Evolutionary conservation across 1,284 basidiomycete genomes (phyloP).

Genomic region (Rhodofomes roseus): DNA sequence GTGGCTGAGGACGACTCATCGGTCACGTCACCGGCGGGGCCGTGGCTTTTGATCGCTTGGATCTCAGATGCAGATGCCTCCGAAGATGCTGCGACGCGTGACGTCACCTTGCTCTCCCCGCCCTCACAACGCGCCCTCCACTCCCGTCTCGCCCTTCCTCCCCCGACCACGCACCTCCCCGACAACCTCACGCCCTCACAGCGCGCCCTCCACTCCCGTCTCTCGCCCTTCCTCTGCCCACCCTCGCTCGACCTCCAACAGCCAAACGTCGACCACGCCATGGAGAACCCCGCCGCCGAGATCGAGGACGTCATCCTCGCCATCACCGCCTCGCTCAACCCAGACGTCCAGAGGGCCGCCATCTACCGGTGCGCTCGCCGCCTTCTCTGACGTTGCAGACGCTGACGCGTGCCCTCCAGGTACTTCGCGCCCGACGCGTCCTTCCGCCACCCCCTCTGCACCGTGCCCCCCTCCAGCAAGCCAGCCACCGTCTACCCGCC

Average conservation of each 20-base stretch:
- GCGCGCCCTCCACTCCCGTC: no score
- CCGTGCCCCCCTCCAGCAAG: conserved; percentile 34
- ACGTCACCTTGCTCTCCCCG: background rate
- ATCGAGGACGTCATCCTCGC: conserved; percentile 40
- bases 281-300: conserved; percentile 54
- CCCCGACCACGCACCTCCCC: background rate
- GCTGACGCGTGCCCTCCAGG: conserved; percentile 8
- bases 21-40: no score
- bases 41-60: no score
- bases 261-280: conserved; percentile 21
- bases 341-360: conserved; percentile 46
- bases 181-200: no score
- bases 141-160: background rate
- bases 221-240: background rate
- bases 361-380: conserved; percentile 30
- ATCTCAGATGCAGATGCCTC: no score
- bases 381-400: no score
- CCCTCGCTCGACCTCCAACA: background rate
- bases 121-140: background rate
- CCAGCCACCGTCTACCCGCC: conserved; percentile 26
- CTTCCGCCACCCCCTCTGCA: conserved; percentile 53
- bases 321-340: conserved; percentile 41
- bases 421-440: conserved; percentile 49
- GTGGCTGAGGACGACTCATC: no score
- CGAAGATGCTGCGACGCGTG: background rate